Evolutionary conservation across 164 flowering plant genomes (phyloP).

Genomic region (Buxus sempervirens): DNA sequence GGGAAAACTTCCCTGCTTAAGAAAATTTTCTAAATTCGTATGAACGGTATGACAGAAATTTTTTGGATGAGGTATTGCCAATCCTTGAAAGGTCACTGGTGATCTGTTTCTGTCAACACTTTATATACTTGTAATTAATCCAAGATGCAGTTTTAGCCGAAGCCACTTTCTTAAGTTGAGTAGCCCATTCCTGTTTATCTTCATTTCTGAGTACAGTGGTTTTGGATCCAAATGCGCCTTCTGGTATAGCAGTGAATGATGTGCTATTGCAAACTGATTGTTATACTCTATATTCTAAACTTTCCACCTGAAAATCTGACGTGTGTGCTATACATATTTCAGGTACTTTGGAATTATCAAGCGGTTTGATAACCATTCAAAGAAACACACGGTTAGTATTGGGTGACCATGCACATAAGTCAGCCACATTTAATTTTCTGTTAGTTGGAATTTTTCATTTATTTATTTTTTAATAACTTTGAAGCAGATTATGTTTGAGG

Average conservation of each 20-base stretch:
- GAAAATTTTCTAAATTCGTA: no score
- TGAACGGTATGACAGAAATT: no score
- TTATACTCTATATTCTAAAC: background rate
- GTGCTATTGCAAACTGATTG: background rate
- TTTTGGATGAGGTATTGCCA: no score
- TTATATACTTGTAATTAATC: background rate
- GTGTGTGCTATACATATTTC: slow-evolving; percentile 11
- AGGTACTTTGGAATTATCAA: slow-evolving; percentile 56
- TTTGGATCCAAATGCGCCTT: background rate
- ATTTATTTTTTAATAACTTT: background rate
- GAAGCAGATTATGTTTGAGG: slow-evolving; percentile 71
- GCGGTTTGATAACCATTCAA: slow-evolving; percentile 51
- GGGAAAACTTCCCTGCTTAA: no score
- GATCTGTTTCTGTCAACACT: background rate
- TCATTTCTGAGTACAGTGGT: background rate
- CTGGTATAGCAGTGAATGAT: background rate
- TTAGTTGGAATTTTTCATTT: no score
- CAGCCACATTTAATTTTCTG: background rate
- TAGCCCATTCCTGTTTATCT: background rate
- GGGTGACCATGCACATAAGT: background rate
- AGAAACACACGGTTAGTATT: slow-evolving; percentile 54
- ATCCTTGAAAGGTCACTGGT: background rate
- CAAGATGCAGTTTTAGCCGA: background rate
- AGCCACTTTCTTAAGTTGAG: no score
- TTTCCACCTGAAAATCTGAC: background rate